Evolutionary conservation across 2,329 filamentous ascomycete species (phyloP).

Genomic region (Penicillium sp.): DNA sequence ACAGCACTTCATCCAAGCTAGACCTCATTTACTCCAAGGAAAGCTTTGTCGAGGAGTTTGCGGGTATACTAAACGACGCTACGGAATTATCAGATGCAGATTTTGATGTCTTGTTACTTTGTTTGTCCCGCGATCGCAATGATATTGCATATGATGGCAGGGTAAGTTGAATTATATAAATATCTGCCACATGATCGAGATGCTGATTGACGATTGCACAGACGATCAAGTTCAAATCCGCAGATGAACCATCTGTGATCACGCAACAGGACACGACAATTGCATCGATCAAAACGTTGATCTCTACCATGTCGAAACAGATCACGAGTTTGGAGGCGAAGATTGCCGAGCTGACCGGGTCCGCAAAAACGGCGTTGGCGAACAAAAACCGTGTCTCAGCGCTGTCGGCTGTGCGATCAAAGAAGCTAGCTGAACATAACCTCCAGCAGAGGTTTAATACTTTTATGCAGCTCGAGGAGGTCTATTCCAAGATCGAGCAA

Average conservation of each 20-base stretch:
- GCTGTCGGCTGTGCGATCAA: constrained; percentile 74
- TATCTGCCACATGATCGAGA: background rate
- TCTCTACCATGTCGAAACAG: constrained; percentile 64
- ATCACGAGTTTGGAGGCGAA: constrained; percentile 62
- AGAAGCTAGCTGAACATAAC: constrained; percentile 75
- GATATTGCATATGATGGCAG: constrained; percentile 49
- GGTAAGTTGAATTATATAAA: constrained; percentile 31
- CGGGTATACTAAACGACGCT: constrained; percentile 50
- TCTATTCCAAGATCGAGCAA: constrained; percentile 79
- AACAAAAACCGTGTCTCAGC: constrained; percentile 74
- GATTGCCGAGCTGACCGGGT: constrained; percentile 49
- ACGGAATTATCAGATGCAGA: constrained; percentile 61
- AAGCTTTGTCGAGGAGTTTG: constrained; percentile 62
- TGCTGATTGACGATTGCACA: constrained; percentile 34
- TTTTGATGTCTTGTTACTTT: constrained; percentile 67
- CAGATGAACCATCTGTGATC: constrained; percentile 55
- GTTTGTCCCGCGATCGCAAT: constrained; percentile 66
- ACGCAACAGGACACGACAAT: constrained; percentile 78
- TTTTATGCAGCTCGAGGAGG: constrained; percentile 76
- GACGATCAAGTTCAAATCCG: constrained; percentile 70
- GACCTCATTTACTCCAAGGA: constrained; percentile 67
- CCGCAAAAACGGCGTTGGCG: constrained; percentile 68
- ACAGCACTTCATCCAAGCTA: constrained; percentile 52
- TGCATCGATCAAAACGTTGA: constrained; percentile 73
- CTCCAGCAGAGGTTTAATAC: constrained; percentile 70